phyloP scores from a whole-genome alignment of 306 rosid genomes.

The Rosa multiflora region DNA sequence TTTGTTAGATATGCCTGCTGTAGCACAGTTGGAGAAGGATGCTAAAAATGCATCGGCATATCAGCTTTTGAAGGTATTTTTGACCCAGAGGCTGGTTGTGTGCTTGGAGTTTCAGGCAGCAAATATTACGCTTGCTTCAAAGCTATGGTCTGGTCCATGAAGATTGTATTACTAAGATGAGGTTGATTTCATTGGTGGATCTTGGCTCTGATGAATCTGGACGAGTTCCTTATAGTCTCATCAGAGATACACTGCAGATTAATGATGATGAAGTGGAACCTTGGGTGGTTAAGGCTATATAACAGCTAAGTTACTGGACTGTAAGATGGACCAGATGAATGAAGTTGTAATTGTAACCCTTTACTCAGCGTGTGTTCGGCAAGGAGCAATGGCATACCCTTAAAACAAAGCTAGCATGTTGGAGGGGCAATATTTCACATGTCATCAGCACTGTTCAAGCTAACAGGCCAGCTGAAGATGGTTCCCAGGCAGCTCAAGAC shows the following conservation, averaged over 20 bases:
- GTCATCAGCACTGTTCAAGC: constrained; percentile 84
- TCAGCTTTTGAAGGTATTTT: no score
- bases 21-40: no score
- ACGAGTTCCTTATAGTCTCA: constrained; percentile 67
- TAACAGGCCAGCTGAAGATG: constrained; percentile 67
- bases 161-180: constrained; percentile 49
- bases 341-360: constrained; percentile 76
- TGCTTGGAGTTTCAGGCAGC: no score
- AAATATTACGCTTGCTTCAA: no score
- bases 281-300: constrained; percentile 86
- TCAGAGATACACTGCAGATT: constrained; percentile 77
- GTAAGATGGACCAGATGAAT: constrained; percentile 98
- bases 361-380: constrained; percentile 68
- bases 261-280: constrained; percentile 77
- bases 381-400: constrained; percentile 78
- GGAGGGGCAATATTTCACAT: constrained; percentile 79
- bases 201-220: constrained; percentile 71
- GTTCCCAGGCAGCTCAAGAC: constrained; percentile 69
- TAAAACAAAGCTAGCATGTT: constrained; percentile 63
- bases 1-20: no score
- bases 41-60: no score
- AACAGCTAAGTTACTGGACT: constrained; percentile 73
- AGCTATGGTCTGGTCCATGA: no score
- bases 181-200: constrained; percentile 82
- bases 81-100: no score